Evolutionary conservation across 805 yeast genomes (phyloP), one percentile per base, ranked within the genome.

Genomic region (Candida coleopterorum): DNA sequence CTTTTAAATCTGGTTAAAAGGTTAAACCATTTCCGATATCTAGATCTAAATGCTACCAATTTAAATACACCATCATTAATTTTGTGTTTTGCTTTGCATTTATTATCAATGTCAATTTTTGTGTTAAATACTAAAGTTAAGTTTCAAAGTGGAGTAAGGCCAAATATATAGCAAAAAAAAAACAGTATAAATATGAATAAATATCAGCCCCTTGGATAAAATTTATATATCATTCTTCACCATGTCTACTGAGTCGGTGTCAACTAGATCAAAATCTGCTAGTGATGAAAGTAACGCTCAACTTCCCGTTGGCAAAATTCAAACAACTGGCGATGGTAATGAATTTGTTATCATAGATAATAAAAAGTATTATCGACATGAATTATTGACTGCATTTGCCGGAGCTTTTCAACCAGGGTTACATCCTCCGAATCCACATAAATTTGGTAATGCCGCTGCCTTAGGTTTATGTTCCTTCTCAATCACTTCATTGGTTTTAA

Each of bases 301-400:
- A 12, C 6, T 17, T 10, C 29, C 30, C 8, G 17, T 35, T 16
- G 29, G 37, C 17, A 36, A 60, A 52, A 27, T 65, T 48, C 24
- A 54, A 39, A 42, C 49, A 21, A 11, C 48, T 14, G 64, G 72
- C 10, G 68, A 62, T 22, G 73, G 68, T 37, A 59, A 59, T 14
- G 67, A 70, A 27, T 56, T 58, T 42, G 58, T 73, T 26, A 60
- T 61, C 37, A 60, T 73, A 30, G 72, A 68, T 36, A 61, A 64
- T 35, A 49, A 55, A 21, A 56, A 62, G 18, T 72, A 75, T 55
- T 63, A 66, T 39, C 68, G 75, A 37, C 65, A 65, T 21, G 88
- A 81, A 38, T 70, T 81, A 43, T 53, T 75, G 43, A 63, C 62
- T 20, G 86, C 85, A 3, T 78, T 79, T 48, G 84, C 82, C 11